These are phyloP conservation scores for Paraphaeosphaeria minitans DNA, from an alignment of 2,329 filamentous ascomycete genomes.

Conservation along the genomic window DNA sequence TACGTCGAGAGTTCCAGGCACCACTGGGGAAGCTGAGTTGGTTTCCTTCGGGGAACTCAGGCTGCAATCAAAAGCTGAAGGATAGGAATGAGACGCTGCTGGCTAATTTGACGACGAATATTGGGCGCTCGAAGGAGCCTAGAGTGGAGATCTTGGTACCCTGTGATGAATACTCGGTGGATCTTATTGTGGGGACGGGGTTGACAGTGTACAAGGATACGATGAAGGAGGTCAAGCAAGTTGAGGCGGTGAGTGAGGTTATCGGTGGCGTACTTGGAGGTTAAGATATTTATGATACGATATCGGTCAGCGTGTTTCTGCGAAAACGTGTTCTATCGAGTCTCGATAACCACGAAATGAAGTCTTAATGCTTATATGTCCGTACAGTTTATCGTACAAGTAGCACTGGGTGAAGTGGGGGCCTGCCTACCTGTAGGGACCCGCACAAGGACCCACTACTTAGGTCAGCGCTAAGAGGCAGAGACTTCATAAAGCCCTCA, in stretches of 20 bases:
- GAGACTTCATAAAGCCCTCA: too few species aligned
- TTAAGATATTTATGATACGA: not conserved
- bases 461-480: too few species aligned
- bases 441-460: too few species aligned
- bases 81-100: not conserved
- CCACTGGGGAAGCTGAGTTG: constrained; percentile 3
- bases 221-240: not conserved
- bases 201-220: not conserved
- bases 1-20: not conserved
- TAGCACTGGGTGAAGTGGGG: too few species aligned
- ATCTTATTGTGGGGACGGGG: constrained; percentile 1
- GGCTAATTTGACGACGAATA: not conserved
- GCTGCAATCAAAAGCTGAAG: not conserved
- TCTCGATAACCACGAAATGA: too few species aligned
- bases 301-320: not conserved
- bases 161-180: not conserved
- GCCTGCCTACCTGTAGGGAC: too few species aligned
- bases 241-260: not conserved
- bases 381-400: too few species aligned
- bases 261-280: not conserved
- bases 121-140: not conserved
- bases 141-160: not conserved
- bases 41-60: not conserved
- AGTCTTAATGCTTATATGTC: too few species aligned
- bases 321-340: too few species aligned